Evolutionary conservation across 1,284 basidiomycete genomes (phyloP), one percentile per base, ranked within the genome.

Genomic region (Ceratobasidium sp.): DNA sequence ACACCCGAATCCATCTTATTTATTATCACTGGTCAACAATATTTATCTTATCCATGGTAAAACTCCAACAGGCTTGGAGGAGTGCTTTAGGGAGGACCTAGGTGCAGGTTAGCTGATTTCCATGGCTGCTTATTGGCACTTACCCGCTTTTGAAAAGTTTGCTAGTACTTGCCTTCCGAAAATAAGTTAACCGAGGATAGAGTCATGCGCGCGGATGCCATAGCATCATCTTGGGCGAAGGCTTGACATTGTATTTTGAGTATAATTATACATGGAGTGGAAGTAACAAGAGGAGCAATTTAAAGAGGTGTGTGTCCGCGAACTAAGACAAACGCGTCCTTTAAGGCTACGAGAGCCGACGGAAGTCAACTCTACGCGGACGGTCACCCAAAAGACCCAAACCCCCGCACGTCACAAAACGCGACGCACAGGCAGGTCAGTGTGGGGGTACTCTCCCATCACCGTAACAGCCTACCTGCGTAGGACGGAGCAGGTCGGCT

Each of bases 261-360:
- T 54, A 23, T 18, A 54, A 54, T 20, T 54, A 20, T 57, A 57
- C 55, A 27, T 27, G 23, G 23, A 23, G n/a, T 18, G n/a, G 33
- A 23, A 6, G n/a, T 23, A 23, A 27, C 18, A 23, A 27, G n/a
- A 23, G 23, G 5, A 54, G 14, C 30, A 33, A 20, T 18, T 38
- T 14, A 33, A 20, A 55, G 4, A 50, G 55, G 41, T 71, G 70
- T 71, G 33, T 57, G 59, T 65, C 60, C 38, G 59, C 71, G 59
- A 74, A 74, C 71, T 74, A 74, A 60, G 71, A 74, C 71, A 64
- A 54, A 23, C 60, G 57, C 67, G 67, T 57, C 67, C 67, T 69
- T 38, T 12, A 50, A 27, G 71, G 44, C 50, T 48, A 41, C 60
- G 65, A 60, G 69, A 71, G 69, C 59, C 48, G 60, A 74, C 71